Evolutionary conservation across 495 filamentous ascomycete genomes (phyloP), one percentile per base, ranked within the genome.

Genomic region (Xylaria cubensis): DNA sequence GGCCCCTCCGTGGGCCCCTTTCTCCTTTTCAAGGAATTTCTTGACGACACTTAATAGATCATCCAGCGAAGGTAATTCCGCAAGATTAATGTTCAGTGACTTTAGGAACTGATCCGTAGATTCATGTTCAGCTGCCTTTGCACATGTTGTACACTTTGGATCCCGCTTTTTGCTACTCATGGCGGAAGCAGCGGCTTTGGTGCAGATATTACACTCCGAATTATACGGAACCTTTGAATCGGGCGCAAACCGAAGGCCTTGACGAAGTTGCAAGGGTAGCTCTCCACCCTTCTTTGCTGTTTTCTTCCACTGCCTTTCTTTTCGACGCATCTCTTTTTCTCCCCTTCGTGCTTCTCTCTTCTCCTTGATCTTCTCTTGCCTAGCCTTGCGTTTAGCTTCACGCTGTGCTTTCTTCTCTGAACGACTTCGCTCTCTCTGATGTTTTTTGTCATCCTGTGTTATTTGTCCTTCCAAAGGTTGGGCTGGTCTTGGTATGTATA

Each of bases 241-340:
- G 24, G 29, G 64, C 6, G 19, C 56, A 56, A 29, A 44, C 61
- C 19, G 67, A 24, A 69, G 72, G 64, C 48, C 72, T 64, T 34
- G 65, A 64, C 24, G 73, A 69, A 69, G 64, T 42, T 64, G 69
- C 56, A 10, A 21, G 17, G 51, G 59, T 32, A 44, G 71, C 15
- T 55, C 70, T 59, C 69, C 75, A 64, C 48, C 73, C 62, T 64
- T 73, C 50, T 61, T 77, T 5, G 59, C 70, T 41, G 67, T 73
- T 36, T 73, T 72, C 55, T 69, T 69, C 48, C 73, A 73, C 44
- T 70, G 67, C 62, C 69, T 61, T 70, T 79, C 76, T 42, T 78
- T 78, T 50, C 62, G 69, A 39, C 61, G 62, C 5, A 36, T 61
- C 55, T 73, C 67, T 55, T 70, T 72, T 19, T 55, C 61, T 64